Conservation (phyloP, 257 asterid species). For the Vinca minor region DNA sequence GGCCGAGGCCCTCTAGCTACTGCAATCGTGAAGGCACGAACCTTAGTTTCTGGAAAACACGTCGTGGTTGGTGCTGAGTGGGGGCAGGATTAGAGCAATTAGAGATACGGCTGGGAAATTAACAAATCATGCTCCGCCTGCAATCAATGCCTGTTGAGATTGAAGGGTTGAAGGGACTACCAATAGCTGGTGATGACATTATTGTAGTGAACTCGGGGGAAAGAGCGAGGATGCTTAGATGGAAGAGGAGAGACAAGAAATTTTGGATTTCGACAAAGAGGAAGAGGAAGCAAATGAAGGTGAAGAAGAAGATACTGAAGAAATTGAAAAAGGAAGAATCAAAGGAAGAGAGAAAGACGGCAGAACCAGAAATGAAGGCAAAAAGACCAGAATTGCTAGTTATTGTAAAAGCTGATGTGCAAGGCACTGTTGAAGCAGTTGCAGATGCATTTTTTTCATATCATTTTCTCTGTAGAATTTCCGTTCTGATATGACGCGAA, state of each 20-base stretch:
- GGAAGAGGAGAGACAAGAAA: constrained; percentile 36
- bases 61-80: constrained; percentile 86
- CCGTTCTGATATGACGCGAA: neutral
- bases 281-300: constrained; percentile 26
- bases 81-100: constrained; percentile 87
- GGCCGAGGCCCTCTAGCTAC: constrained; percentile 96
- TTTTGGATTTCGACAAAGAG: constrained; percentile 26
- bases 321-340: constrained; percentile 29
- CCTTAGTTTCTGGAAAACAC: constrained; percentile 69
- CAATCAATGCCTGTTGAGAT: constrained; percentile 99
- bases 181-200: constrained; percentile 97
- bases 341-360: constrained; percentile 22
- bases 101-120: constrained; percentile 57
- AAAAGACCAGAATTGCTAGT: constrained; percentile 64
- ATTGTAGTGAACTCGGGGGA: constrained; percentile 90
- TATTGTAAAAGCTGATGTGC: constrained; percentile 88
- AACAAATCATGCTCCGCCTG: constrained; percentile 60
- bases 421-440: constrained; percentile 97
- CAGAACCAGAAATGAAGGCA: constrained; percentile 23
- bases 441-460: constrained; percentile 42
- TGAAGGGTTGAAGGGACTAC: constrained; percentile 93
- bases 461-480: neutral
- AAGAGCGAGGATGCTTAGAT: constrained; percentile 91
- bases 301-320: constrained; percentile 10
- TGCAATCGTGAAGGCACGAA: constrained; percentile 88